Percentiles rank a stretch among this genome's conserved stretches.
Evolutionary conservation across 2,329 filamentous ascomycete genomes (phyloP).

Genomic region (Fusarium torulosum): DNA sequence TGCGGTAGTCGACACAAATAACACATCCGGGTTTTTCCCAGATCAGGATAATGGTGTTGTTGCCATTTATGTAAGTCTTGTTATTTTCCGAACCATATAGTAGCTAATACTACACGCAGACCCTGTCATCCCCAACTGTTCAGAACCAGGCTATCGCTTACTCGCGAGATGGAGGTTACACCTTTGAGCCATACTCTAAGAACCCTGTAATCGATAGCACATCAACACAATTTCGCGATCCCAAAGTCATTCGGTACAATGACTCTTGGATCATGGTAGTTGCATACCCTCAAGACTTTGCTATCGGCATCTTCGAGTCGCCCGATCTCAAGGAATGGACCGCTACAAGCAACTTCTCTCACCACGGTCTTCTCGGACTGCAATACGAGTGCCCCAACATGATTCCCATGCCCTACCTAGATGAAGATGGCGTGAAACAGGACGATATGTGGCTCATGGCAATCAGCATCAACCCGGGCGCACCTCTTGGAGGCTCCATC

Average conservation of each 20-base stretch:
- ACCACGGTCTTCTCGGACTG: constrained; percentile 63
- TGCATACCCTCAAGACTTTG: constrained; percentile 64
- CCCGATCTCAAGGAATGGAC: constrained; percentile 70
- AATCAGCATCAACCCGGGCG: constrained; percentile 69
- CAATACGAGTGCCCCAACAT: constrained; percentile 76
- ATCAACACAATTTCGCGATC: constrained; percentile 72
- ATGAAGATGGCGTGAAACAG: constrained; percentile 50
- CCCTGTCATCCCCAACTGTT: constrained; percentile 32
- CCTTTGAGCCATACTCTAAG: constrained; percentile 68
- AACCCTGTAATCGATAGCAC: constrained; percentile 72
- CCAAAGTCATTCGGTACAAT: constrained; percentile 72
- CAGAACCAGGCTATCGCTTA: constrained; percentile 73
- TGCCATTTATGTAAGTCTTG: constrained; percentile 57
- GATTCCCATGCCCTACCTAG: constrained; percentile 63
- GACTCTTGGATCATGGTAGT: constrained; percentile 70
- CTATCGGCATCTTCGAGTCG: constrained; percentile 72
- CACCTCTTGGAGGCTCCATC: constrained; percentile 67
- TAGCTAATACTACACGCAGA: constrained; percentile 23
- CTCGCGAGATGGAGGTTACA: constrained; percentile 71
- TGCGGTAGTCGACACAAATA: constrained; percentile 70
- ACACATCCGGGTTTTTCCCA: constrained; percentile 75
- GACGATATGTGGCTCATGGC: constrained; percentile 58
- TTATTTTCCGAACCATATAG: rapidly evolving
- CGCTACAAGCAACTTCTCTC: constrained; percentile 64
- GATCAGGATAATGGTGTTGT: constrained; percentile 71